Base-by-base conservation (phyloP, 1,284 basidiomycete species). In the Malassezia globosa region DNA sequence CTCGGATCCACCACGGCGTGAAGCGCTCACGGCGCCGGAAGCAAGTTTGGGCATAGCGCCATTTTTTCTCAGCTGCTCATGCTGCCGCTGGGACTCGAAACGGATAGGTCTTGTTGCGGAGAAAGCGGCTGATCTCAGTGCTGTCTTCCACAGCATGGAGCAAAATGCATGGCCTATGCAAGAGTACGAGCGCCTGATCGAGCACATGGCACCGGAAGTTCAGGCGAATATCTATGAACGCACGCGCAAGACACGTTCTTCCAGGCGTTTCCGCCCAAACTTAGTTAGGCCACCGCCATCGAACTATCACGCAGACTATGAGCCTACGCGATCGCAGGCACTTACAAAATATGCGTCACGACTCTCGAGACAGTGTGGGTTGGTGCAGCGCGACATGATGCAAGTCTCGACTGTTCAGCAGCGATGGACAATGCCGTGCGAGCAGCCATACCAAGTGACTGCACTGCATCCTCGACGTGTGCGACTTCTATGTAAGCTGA, bases 61-160 rank as follows among this genome's bases (percentile, higher is more conserved):
- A 0, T 97, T 88, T 75, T 82, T 87, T 63, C 78, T 97, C 1
- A 82, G 83, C 59, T 99, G 94, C 73, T 82, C 85, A 50, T 81
- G 84, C 64, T 99, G 94, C 66, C 79, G 84, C 67, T 97, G 94
- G 92, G 87, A 92, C 71, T 92, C 87, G 56, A 82, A 82, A 6
- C 81, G 86, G 68, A 81, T 90, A 1, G 85, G 83, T 0, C 85
- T 92, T 66, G 83, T 81, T 8, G 96, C 96, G 61, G 92, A 96
- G 65, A 97, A 96, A 72, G 86, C 89, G 0, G 90, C 89, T 0
- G 87, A 89, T 21, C 80, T 99, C 16, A 88, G 66, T 18, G 45
- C 66, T 72, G 25, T 13, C 18, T 34, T 21, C 11, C 21, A n/a
- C 10, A 33, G 29, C 8, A 34, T 33, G 41, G 41, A 43, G 21